A percentile compares a stretch with the other conserved stretches of the same genome.
phyloP scores from a whole-genome alignment of 495 filamentous ascomycete genomes.

The Penicillium cataractarum region DNA sequence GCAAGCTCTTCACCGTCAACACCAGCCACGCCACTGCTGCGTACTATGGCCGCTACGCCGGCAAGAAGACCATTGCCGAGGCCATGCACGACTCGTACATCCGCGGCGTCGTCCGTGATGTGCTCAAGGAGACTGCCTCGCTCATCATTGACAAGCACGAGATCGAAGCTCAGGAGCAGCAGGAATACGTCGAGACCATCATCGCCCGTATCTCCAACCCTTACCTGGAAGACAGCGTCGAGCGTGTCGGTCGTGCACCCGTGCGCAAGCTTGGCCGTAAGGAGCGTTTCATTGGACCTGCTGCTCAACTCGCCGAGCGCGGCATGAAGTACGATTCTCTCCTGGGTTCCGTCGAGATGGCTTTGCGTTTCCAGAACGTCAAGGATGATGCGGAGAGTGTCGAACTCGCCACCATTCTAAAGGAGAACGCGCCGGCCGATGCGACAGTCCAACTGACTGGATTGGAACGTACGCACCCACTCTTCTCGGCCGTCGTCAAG shows the following conservation, averaged over 20 bases:
- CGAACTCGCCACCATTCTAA: conserved; percentile 81
- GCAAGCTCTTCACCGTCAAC: conserved; percentile 99
- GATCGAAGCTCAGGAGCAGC: conserved; percentile 76
- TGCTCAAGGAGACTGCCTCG: conserved; percentile 77
- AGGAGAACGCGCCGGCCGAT: conserved; percentile 63
- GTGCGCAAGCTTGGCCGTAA: conserved; percentile 88
- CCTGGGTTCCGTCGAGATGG: conserved; percentile 79
- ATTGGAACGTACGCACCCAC: conserved; percentile 68
- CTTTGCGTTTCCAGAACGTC: conserved; percentile 90
- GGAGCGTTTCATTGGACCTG: conserved; percentile 94
- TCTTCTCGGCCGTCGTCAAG: conserved; percentile 71
- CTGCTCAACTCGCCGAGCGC: conserved; percentile 77
- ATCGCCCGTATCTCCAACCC: conserved; percentile 91
- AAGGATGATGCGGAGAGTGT: conserved; percentile 83
- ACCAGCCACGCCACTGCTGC: conserved; percentile 96
- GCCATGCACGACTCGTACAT: conserved; percentile 71
- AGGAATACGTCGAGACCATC: conserved; percentile 90
- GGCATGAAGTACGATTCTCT: conserved; percentile 71
- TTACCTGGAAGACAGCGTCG: conserved; percentile 88
- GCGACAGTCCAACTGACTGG: conserved; percentile 77
- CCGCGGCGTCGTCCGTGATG: conserved; percentile 70
- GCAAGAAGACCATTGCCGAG: conserved; percentile 86
- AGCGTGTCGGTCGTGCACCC: conserved; percentile 94
- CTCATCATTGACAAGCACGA: conserved; percentile 87
- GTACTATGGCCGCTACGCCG: conserved; percentile 85